Evolutionary conservation across 257 asterid genomes (phyloP).

Genomic region (Plectranthus barbatus): DNA sequence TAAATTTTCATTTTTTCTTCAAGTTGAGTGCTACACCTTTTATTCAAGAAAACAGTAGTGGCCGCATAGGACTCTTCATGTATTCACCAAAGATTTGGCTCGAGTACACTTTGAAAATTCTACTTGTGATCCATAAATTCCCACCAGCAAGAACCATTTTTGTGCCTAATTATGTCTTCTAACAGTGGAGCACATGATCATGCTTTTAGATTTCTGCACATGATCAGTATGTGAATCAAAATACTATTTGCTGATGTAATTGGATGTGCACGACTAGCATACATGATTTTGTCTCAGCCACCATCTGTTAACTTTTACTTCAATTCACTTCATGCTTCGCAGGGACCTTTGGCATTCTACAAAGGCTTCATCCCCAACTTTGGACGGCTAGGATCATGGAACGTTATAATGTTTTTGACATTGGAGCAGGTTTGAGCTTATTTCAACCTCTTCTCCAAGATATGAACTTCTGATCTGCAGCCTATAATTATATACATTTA

Average conservation of each 20-base stretch:
- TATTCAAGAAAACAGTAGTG: not conserved
- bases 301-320: not conserved
- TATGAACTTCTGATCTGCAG: not conserved
- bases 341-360: constrained; percentile 96
- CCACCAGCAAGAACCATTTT: not conserved
- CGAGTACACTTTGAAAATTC: not conserved
- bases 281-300: not conserved
- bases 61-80: not conserved
- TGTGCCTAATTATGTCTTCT: not conserved
- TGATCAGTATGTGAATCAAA: not conserved
- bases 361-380: constrained; percentile 94
- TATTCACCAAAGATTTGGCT: too few species aligned
- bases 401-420: constrained; percentile 87
- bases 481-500: not conserved
- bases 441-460: not conserved
- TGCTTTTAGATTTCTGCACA: not conserved
- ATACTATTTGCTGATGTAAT: not conserved
- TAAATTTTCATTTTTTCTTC: too few species aligned
- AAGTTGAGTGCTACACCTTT: too few species aligned
- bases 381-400: constrained; percentile 95
- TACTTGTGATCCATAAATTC: not conserved
- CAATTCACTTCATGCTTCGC: constrained; percentile 15
- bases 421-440: constrained; percentile 67
- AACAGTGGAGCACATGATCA: not conserved
- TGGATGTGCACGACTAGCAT: not conserved